Base-by-base conservation (phyloP, 805 yeast genomes). In the Kurtzmaniella fragi region DNA sequence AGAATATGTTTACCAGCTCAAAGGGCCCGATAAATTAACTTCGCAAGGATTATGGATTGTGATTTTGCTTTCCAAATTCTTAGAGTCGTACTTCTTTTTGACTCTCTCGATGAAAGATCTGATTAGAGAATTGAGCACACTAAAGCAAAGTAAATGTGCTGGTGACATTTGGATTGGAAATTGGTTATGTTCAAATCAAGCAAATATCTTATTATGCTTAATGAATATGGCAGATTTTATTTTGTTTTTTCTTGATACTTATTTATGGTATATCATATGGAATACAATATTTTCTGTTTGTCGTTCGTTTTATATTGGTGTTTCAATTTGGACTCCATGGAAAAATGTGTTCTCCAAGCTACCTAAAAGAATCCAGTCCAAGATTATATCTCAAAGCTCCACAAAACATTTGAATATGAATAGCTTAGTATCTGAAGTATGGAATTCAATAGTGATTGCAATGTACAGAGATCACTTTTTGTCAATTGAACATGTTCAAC, bases 251-350 rank as follows among this genome's bases (percentile, higher is more conserved):
- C 70, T 86, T 40, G 95, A 86, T 49, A 85, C 95, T 0, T 86
- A 86, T 49, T 62, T 86, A 13, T 86, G 95, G 95, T 86, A 84
- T 50, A 85, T 86, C 41, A 70, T 86, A 30, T 83, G 91, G 77
- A 85, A 81, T 52, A 82, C 93, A 0, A 52, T 76, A 0, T 82
- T 84, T 41, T 85, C 95, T 0, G 82, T 85, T 4, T 71, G 80
- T 39, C 65, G 85, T 5, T 82, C 93, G 0, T 71, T 82, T 46
- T 78, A 82, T 31, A 70, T 81, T 44, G 95, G 95, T 1, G 80
- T 84, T 4, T 84, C 95, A 0, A 79, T 86, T 9, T 82, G 91
- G 83, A 84, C 93, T 2, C 95, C 95, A 0, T 86, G 95, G 95
- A 76, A 85, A 55, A 85, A 84, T 50, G 76, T 83, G 25, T 86